phyloP scores from a whole-genome alignment of 495 filamentous ascomycete genomes.

The Penicillium egyptiacum region DNA sequence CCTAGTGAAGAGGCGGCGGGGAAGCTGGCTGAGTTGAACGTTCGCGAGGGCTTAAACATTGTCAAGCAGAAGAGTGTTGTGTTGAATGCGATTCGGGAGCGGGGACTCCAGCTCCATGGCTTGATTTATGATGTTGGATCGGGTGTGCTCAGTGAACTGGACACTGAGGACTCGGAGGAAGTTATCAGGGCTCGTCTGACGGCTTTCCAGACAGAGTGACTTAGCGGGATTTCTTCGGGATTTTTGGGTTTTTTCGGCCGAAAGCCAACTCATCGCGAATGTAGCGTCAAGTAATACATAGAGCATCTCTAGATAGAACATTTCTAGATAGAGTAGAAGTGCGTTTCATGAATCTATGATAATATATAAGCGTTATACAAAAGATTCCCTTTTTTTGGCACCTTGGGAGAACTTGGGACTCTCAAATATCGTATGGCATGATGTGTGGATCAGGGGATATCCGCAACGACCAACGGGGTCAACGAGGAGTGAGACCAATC shows the following conservation, averaged over 20 bases:
- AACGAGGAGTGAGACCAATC: not conserved
- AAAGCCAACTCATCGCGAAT: not conserved
- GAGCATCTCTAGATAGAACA: not conserved
- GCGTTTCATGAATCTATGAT: conserved; percentile 14
- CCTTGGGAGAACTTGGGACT: not conserved
- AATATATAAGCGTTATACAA: not conserved
- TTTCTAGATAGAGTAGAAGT: conserved; percentile 1
- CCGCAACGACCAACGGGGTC: not conserved
- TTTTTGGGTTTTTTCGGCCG: not conserved
- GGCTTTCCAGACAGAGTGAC: conserved; percentile 40
- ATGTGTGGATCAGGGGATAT: conserved; percentile 1
- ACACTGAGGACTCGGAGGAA: conserved; percentile 42
- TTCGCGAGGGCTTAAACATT: conserved; percentile 62
- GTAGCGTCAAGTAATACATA: too few relatives aligned
- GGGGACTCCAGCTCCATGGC: conserved; percentile 73
- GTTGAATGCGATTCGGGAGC: conserved; percentile 63
- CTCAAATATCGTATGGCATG: conserved; percentile 8
- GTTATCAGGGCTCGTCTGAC: conserved; percentile 40
- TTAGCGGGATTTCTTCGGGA: not conserved
- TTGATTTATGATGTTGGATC: conserved; percentile 64
- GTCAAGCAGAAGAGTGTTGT: conserved; percentile 61
- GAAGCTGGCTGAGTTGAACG: conserved; percentile 67
- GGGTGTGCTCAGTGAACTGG: conserved; percentile 60
- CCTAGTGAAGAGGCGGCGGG: conserved; percentile 45
- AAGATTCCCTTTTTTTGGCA: not conserved